Base-by-base conservation (phyloP, 1,284 basidiomycete species). In the Cystobasidium sp. region DNA sequence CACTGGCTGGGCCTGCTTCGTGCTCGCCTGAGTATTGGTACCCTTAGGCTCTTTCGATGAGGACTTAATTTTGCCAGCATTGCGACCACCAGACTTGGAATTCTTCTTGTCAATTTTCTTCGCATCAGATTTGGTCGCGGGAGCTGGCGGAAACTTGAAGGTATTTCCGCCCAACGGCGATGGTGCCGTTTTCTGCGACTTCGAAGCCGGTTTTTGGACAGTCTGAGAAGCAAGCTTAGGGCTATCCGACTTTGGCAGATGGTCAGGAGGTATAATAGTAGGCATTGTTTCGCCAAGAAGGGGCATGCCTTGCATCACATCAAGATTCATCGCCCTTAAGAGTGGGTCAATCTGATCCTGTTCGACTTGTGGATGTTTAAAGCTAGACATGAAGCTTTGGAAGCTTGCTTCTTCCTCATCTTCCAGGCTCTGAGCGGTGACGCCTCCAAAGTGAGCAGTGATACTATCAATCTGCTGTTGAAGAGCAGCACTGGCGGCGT, bases 311-410 rank as follows among this genome's bases (percentile, higher is more conserved):
- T 31, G 49, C 62, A 52, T 52, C 22, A 43, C 31, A 18, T 65
- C 46, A n/a, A 65, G 31, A 18, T 65, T 65, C 62, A 65, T 65
- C 8, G 62, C 62, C 9, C 62, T 18, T 16, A 65, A 24, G 5
- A 65, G 62, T 6, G 62, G 44, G 39, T 65, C 62, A 52, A 65
- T 52, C 16, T 49, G 62, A 31, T 37, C 62, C 20, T 39, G 49
- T 24, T 65, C 62, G 24, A 52, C 44, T 46, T 43, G 62, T 10
- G 31, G 24, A 16, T 47, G 12, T 20, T 65, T 65, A 8, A 65
- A 52, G 62, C 37, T 44, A 37, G 44, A 49, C 62, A 65, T 65
- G 62, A 65, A 65, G 22, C 46, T 65, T 18, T 65, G 62, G 20
- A 65, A 65, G 47, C 49, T 65, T 6, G 24, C 37, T 51, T 65